Percentiles rank a stretch among this genome's conserved stretches.
phyloP scores from a whole-genome alignment of 305 asterid genomes.

The Striga hermonthica region DNA sequence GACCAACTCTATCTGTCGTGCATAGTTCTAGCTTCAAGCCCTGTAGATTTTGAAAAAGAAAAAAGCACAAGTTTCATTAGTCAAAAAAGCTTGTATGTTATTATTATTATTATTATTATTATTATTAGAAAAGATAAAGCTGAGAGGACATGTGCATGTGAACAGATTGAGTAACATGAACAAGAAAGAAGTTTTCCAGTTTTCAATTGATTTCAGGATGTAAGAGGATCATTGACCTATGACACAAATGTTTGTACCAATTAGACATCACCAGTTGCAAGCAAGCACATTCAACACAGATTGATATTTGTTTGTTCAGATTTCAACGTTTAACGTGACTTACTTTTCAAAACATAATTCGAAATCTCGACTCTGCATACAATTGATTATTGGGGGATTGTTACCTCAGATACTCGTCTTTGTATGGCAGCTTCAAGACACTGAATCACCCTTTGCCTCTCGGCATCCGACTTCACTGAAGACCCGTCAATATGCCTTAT shows the following conservation, averaged over 20 bases:
- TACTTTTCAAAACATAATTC: too few relatives aligned
- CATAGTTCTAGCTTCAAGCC: conserved; percentile 88
- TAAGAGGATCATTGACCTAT: conserved; percentile 8
- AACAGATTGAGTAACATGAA: too few relatives aligned
- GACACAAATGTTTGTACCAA: neutral
- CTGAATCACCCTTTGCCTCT: conserved; percentile 78
- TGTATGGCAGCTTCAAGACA: conserved; percentile 96
- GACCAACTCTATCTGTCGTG: conserved; percentile 78
- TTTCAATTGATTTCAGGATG: neutral
- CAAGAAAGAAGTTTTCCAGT: too few relatives aligned
- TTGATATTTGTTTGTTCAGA: too few relatives aligned
- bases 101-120: too few relatives aligned
- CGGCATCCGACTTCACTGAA: conserved; percentile 93
- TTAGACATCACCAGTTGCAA: too few relatives aligned
- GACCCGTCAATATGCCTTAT: conserved; percentile 89
- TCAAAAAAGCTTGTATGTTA: neutral
- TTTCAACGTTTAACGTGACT: too few relatives aligned
- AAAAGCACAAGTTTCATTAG: neutral
- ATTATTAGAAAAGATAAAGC: too few relatives aligned
- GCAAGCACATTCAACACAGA: too few relatives aligned
- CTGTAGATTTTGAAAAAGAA: conserved; percentile 29
- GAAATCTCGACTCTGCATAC: neutral
- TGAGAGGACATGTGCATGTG: too few relatives aligned
- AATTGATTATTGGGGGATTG: neutral
- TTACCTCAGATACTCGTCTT: conserved; percentile 89